These are phyloP conservation scores for Hibiscus mutabilis DNA, from an alignment of 345 rosid species.

Conservation along the genomic window DNA sequence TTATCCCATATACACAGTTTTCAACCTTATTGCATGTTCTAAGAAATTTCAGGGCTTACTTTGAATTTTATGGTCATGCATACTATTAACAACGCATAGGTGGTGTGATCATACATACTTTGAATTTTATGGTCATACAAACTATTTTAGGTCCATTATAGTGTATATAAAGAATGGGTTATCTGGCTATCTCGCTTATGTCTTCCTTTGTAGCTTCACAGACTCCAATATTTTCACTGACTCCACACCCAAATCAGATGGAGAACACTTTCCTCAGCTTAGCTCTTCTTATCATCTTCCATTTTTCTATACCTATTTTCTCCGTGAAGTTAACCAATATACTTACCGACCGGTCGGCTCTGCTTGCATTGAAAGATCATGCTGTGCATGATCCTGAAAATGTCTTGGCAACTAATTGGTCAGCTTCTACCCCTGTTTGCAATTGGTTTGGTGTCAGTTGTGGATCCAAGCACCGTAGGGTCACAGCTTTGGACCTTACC, in stretches of 20 bases:
- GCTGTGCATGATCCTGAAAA: neutral
- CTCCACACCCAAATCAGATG: neutral
- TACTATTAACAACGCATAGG: no score
- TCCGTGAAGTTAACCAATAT: neutral
- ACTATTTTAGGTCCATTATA: no score
- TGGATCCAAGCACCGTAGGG: neutral
- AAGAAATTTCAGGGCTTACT: no score
- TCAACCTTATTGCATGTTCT: no score
- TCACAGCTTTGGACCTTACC: neutral
- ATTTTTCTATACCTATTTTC: neutral
- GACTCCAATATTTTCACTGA: no score
- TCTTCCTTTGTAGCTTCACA: neutral
- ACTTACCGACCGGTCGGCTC: neutral
- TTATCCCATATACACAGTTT: no score
- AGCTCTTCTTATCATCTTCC: neutral
- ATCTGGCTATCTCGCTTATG: neutral
- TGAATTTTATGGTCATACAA: no score
- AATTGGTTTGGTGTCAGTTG: neutral
- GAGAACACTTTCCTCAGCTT: neutral
- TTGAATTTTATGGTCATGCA: no score
- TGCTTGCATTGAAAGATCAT: neutral
- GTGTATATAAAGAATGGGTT: no score
- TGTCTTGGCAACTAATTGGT: neutral
- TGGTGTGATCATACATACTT: no score
- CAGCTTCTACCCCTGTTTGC: neutral